Base-by-base conservation (phyloP, 2,329 filamentous ascomycete genomes). In the Pseudopyricularia cyperi region DNA sequence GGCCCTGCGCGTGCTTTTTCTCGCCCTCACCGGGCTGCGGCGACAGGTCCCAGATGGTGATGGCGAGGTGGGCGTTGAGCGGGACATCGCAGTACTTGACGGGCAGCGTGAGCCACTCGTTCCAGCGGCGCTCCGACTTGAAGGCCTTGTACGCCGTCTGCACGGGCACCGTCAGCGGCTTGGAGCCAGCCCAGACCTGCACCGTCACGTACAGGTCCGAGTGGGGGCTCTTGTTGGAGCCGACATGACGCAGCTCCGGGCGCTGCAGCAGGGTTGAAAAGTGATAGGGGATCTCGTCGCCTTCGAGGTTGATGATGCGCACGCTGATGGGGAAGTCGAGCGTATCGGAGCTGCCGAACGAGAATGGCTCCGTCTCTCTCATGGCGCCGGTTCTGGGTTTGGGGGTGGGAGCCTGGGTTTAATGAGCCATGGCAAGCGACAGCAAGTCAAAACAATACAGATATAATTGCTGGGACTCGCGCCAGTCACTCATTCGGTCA, bases 81-180 rank as follows among this genome's bases (percentile, higher is more conserved):
- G 93, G 90, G 1, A 95, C 77, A 54, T 85, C 84, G 55, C 87
- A 83, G 66, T 96, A 93, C 4, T 82, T 78, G 55, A 97, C 82
- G 0, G 93, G 91, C 37, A 98, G 72, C 32, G 85, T 82, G 28
- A 98, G 79, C 93, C 94, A 98, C 71, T 97, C 91, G 64, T 95
- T 95, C 93, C 93, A 83, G 74, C 73, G 79, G 69, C 82, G 71
- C 61, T 85, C 81, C 34, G 77, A 78, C 63, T 89, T 89, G 65
- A 98, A 97, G 7, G 88, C 72, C 63, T 89, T 95, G 70, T 97
- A 97, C 24, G 89, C 79, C 3, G 93, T 98, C 66, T 97, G 91
- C 11, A 94, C 79, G 0, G 89, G 87, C 1, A 97, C 87, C 0
- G 90, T 94, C 58, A 98, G 71, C 34, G 91, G 89, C 65, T 98